A percentile compares a stretch with the other conserved stretches of the same genome.
Evolutionary conservation across 768 basidiomycete genomes (phyloP).

Genomic region (Melanogaster broomeanus): DNA sequence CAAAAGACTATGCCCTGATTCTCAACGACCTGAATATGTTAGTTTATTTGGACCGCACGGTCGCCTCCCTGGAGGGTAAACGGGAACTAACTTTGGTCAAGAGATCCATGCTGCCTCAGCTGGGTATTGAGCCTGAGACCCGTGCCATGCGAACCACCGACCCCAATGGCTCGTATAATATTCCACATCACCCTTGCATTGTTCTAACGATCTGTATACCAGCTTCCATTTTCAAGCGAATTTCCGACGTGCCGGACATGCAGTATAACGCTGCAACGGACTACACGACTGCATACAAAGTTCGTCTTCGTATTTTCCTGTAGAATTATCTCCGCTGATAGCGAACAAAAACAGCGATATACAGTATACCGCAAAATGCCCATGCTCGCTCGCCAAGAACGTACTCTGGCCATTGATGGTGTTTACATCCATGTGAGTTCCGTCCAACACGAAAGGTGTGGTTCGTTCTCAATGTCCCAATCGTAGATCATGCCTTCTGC

Average conservation of each 20-base stretch:
- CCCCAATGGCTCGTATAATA: conserved; percentile 73
- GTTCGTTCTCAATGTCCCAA: conserved; percentile 1
- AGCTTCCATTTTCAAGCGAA: conserved; percentile 94
- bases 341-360: conserved; percentile 63
- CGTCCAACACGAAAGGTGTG: background rate
- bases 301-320: conserved; percentile 25
- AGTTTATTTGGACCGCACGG: conserved; percentile 91
- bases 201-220: conserved; percentile 1
- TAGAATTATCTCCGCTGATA: background rate
- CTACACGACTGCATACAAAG: conserved; percentile 86
- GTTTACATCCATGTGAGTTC: conserved; percentile 82
- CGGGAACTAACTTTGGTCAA: conserved; percentile 81
- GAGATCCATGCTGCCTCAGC: conserved; percentile 69
- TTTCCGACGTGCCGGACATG: conserved; percentile 64
- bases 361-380: conserved; percentile 93
- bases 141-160: conserved; percentile 76
- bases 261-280: conserved; percentile 68
- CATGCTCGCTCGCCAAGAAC: conserved; percentile 90
- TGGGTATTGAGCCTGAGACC: conserved; percentile 69
- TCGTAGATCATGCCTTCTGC: conserved; percentile 84
- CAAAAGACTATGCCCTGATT: conserved; percentile 83
- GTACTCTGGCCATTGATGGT: conserved; percentile 91
- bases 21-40: conserved; percentile 62
- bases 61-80: conserved; percentile 91
- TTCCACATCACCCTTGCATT: background rate